Evolutionary conservation across 2,329 filamentous ascomycete genomes (phyloP).

Genomic region (Diplodia scrobiculata): DNA sequence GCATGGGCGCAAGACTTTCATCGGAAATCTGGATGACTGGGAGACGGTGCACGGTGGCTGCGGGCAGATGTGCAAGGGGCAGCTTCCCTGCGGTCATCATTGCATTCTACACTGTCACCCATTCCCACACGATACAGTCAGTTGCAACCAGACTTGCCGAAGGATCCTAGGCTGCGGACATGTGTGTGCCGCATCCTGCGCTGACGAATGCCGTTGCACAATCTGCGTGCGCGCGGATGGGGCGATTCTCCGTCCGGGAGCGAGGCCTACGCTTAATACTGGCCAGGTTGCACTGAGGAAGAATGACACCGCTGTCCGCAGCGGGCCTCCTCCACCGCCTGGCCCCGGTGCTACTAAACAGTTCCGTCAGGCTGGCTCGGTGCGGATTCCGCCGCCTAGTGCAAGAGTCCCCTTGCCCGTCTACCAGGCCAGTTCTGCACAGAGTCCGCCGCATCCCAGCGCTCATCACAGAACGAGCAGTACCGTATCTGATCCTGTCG

Average conservation of each 20-base stretch:
- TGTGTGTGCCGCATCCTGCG: constrained; percentile 1
- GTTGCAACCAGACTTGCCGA: constrained; percentile 11
- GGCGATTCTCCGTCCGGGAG: constrained; percentile 1
- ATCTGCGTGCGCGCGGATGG: neutral
- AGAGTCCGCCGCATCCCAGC: neutral
- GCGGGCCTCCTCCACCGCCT: neutral
- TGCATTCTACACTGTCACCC: constrained; percentile 43
- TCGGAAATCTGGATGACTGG: constrained; percentile 43
- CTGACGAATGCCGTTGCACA: constrained; percentile 22
- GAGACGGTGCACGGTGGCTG: constrained; percentile 19
- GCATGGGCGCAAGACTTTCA: constrained; percentile 57
- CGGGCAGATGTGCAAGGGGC: constrained; percentile 10
- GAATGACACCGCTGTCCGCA: neutral
- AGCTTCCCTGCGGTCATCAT: constrained; percentile 40
- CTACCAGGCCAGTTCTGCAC: neutral
- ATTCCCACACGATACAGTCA: constrained; percentile 8
- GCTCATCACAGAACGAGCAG: neutral
- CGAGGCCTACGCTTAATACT: neutral
- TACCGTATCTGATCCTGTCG: neutral
- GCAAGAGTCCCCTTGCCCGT: no score
- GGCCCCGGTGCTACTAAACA: no score
- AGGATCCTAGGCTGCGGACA: constrained; percentile 13
- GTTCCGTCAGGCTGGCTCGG: neutral
- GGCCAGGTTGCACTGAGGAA: neutral
- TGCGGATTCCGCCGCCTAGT: neutral